Base-by-base conservation (phyloP, 495 filamentous ascomycete genomes). In the Extremus antarcticus region DNA sequence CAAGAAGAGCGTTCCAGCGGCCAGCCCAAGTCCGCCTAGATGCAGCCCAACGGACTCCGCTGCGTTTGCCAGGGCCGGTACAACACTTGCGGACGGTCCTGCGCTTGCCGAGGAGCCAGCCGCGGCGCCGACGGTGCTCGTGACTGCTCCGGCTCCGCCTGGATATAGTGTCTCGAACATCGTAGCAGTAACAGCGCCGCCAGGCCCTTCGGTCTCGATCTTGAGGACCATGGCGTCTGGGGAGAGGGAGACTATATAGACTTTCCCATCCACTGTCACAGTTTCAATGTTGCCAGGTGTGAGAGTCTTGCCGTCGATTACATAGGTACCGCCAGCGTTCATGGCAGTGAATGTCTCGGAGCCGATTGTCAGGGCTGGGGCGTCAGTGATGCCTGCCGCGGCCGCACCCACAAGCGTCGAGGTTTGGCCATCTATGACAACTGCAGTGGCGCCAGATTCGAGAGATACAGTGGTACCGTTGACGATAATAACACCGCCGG, bases 271-370 rank as follows among this genome's bases (percentile, higher is more conserved):
- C 41, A 58, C 59, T 1, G 50, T 54, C 16, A 68, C 57, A n/a
- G 58, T 68, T 25, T 66, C 65, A 10, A 53, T 51, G n/a, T 63
- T 64, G 1, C 67, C 67, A 24, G 68, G 66, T 4, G 61, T 68
- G 13, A 71, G 57, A 0, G 54, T 60, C 15, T 64, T 49, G 45
- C 64, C 64, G 21, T 53, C 60, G 51, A 71, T 69, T 0, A 63
- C 22, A 50, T 67, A 71, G 1, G 61, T 62, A 1, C 61, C 56
- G 10, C 65, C 65, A 8, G 54, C 40, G 47, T 59, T 62, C n/a
- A 62, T 52, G 15, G 67, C 61, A 9, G 59, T 65, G 61, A 62
- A 71, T 8, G 56, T 61, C 25, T 39, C 48, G 35, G 59, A 57
- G 21, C 63, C 66, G 32, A 69, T 58, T 3, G 65, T 68, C 8